Conservation (phyloP, 2,329 filamentous ascomycete species). For the Fusarium duplospermum region DNA sequence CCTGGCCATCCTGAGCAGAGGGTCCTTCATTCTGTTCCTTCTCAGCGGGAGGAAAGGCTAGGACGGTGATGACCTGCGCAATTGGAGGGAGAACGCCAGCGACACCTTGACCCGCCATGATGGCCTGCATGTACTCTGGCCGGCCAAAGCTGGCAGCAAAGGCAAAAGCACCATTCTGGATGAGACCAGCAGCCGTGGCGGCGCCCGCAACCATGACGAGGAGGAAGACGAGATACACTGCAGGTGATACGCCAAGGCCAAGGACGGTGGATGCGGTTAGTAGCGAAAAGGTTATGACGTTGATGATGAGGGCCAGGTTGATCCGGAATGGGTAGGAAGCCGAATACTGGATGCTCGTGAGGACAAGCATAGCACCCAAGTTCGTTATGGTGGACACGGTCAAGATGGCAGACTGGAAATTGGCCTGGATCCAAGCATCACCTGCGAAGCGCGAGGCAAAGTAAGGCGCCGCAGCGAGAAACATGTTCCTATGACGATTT, state of each 20-base stretch:
- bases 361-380: slow-evolving; percentile 77
- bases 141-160: slow-evolving; percentile 88
- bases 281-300: slow-evolving; percentile 79
- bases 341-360: slow-evolving; percentile 82
- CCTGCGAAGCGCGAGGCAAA: slow-evolving; percentile 84
- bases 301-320: slow-evolving; percentile 79
- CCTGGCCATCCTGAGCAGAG: slow-evolving; percentile 40
- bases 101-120: slow-evolving; percentile 94
- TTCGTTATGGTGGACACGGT: slow-evolving; percentile 89
- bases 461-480: slow-evolving; percentile 93
- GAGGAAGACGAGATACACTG: slow-evolving; percentile 81
- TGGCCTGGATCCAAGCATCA: slow-evolving; percentile 76
- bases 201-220: slow-evolving; percentile 84
- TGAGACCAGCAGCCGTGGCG: slow-evolving; percentile 83
- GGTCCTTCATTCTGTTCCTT: slow-evolving; percentile 42
- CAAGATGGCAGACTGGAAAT: slow-evolving; percentile 91
- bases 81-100: slow-evolving; percentile 91
- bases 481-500: slow-evolving; percentile 83
- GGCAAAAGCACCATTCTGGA: slow-evolving; percentile 94
- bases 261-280: slow-evolving; percentile 82
- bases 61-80: slow-evolving; percentile 86
- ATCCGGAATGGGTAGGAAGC: slow-evolving; percentile 93
- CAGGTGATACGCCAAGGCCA: slow-evolving; percentile 71
- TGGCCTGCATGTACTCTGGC: slow-evolving; percentile 91
- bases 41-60: slow-evolving; percentile 62